Evolutionary conservation across 495 filamentous ascomycete genomes (phyloP).

Genomic region (Penicillium maclennaniae): DNA sequence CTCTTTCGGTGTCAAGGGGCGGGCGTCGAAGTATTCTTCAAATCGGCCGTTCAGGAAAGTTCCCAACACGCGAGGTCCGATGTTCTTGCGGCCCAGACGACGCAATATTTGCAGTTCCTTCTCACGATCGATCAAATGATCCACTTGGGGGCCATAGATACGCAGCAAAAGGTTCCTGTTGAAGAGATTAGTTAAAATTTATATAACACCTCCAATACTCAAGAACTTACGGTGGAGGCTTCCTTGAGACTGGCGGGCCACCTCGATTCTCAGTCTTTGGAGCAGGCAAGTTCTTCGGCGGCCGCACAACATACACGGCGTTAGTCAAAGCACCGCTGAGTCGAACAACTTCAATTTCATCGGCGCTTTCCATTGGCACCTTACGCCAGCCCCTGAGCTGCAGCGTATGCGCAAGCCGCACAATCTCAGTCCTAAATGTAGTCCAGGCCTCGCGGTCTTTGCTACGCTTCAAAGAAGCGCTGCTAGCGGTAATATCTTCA

Average conservation of each 20-base stretch:
- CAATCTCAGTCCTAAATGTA: conserved; percentile 83
- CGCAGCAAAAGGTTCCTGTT: conserved; percentile 77
- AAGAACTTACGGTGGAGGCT: conserved; percentile 51
- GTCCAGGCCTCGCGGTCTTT: conserved; percentile 73
- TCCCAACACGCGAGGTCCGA: conserved; percentile 88
- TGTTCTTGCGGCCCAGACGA: conserved; percentile 83
- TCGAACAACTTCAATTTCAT: conserved; percentile 73
- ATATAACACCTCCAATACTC: not conserved
- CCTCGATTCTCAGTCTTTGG: conserved; percentile 35
- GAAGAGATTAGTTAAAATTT: conserved; percentile 9
- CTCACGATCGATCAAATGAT: conserved; percentile 91
- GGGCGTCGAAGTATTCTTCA: conserved; percentile 85
- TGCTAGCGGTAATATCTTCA: conserved; percentile 34
- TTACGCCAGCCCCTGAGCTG: conserved; percentile 85
- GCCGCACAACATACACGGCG: conserved; percentile 88
- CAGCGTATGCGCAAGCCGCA: conserved; percentile 84
- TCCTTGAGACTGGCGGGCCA: conserved; percentile 36
- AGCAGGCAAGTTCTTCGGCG: conserved; percentile 56
- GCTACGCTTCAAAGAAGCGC: conserved; percentile 34
- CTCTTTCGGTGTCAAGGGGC: conserved; percentile 70
- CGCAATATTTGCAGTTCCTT: conserved; percentile 83
- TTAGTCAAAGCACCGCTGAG: conserved; percentile 95
- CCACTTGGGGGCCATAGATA: conserved; percentile 93
- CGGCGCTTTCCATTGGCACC: conserved; percentile 66
- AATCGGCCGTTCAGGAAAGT: conserved; percentile 96